phyloP scores from a whole-genome alignment of 345 rosid genomes.

The Gossypium stocksii region DNA sequence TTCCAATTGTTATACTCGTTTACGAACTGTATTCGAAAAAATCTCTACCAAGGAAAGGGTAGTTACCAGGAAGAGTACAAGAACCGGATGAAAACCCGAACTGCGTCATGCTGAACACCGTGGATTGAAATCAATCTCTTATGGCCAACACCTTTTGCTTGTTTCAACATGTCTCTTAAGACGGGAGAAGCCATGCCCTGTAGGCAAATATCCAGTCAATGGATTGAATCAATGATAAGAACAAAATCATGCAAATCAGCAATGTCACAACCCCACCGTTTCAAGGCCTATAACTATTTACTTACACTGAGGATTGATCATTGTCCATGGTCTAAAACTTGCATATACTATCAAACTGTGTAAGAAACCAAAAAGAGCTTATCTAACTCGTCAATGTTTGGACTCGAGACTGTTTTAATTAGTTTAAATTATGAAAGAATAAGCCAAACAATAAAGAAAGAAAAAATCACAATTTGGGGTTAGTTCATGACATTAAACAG shows the following conservation, averaged over 20 bases:
- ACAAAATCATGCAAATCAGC: not conserved
- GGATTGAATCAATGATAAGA: constrained; percentile 10
- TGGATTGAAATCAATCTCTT: constrained; percentile 47
- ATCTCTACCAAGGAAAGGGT: not conserved
- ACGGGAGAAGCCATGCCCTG: constrained; percentile 85
- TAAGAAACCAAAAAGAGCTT: too few relatives aligned
- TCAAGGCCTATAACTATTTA: not conserved
- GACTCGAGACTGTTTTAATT: not conserved
- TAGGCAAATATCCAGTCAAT: not conserved
- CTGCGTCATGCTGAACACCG: constrained; percentile 73
- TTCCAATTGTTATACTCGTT: not conserved
- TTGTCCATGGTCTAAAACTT: not conserved
- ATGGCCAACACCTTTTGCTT: constrained; percentile 44
- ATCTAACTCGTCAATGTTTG: not conserved
- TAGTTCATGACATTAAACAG: not conserved
- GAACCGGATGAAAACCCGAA: constrained; percentile 68
- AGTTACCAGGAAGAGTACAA: constrained; percentile 77
- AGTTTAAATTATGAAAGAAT: not conserved
- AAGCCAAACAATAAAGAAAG: not conserved
- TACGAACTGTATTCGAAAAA: not conserved
- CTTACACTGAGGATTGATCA: not conserved
- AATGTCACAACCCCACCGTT: not conserved
- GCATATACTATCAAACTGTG: not conserved
- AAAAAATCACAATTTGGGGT: not conserved
- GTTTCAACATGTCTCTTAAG: constrained; percentile 68